A percentile compares a stretch with the other conserved stretches of the same genome.
phyloP scores from a whole-genome alignment of 345 rosid species.

The Abelmoschus esculentus region DNA sequence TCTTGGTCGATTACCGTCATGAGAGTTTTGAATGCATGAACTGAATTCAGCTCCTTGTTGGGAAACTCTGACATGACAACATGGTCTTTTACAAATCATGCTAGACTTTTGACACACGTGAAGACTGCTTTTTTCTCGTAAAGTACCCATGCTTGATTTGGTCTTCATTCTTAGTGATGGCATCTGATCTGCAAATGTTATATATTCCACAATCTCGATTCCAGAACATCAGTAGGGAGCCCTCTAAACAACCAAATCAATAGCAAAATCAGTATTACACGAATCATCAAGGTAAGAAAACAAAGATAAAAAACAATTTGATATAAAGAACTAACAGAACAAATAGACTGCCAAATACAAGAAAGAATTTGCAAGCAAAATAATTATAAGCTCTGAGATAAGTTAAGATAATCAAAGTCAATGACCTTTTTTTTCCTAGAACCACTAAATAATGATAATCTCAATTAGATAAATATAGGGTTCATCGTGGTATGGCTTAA shows the following conservation, averaged over 20 bases:
- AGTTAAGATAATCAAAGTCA: not conserved
- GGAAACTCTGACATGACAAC: conserved; percentile 27
- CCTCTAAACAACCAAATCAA: conserved; percentile 28
- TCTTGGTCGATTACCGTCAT: conserved; percentile 30
- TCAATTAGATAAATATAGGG: not conserved
- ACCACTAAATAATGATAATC: not conserved
- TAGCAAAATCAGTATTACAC: conserved; percentile 28
- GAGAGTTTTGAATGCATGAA: conserved; percentile 20
- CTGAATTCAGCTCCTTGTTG: conserved; percentile 29
- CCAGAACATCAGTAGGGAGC: conserved; percentile 38
- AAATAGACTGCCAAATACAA: not conserved
- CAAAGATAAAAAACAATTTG: conserved; percentile 4
- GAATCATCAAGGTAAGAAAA: conserved; percentile 10
- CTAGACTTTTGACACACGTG: conserved; percentile 45
- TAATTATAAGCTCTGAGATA: not conserved
- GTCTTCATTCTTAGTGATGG: conserved; percentile 66
- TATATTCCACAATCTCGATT: conserved; percentile 31
- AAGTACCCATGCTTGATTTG: conserved; percentile 32
- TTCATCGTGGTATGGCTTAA: not conserved
- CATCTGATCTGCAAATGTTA: conserved; percentile 42
- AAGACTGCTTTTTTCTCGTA: conserved; percentile 42
- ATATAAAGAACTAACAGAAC: conserved; percentile 5
- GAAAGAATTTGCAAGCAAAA: conserved; percentile 6
- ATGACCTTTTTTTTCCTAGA: not conserved
- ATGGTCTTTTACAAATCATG: conserved; percentile 41